phyloP scores from a whole-genome alignment of 768 basidiomycete genomes.

The Macrolepiota albuminosa region DNA sequence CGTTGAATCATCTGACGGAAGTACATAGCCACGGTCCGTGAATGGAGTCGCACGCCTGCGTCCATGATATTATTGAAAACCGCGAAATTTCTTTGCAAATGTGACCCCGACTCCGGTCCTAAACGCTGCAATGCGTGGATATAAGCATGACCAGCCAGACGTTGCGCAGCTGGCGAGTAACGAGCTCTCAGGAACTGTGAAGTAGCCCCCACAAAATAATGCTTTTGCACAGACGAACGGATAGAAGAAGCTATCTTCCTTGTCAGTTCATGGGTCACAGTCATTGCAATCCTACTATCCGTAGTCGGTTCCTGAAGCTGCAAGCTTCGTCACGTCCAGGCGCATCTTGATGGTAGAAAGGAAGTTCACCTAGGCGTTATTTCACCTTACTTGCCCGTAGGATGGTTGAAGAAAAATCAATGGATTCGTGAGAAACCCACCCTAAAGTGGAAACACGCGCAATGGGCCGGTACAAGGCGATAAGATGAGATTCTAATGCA shows the following conservation, averaged over 20 bases:
- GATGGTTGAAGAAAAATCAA: too few species aligned
- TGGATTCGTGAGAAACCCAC: too few species aligned
- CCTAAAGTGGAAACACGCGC: too few species aligned
- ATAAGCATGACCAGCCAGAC: background rate
- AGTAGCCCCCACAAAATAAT: background rate
- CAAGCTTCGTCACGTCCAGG: background rate
- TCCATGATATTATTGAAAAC: background rate
- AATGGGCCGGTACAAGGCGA: too few species aligned
- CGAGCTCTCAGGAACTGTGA: background rate
- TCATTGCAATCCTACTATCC: background rate
- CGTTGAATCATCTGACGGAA: background rate
- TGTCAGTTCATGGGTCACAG: background rate
- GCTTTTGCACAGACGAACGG: background rate
- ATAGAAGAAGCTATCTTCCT: background rate
- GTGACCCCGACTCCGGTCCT: fast-evolving
- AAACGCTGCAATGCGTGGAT: background rate
- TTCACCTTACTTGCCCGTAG: too few species aligned
- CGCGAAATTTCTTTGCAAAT: background rate
- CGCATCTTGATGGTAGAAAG: background rate
- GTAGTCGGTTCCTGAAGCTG: background rate
- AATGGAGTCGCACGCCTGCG: background rate
- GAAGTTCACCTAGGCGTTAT: background rate
- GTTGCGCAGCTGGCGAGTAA: background rate
- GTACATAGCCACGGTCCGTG: background rate
- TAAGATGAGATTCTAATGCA: too few species aligned